phyloP scores from a whole-genome alignment of 1,284 basidiomycete species.

The Blastosporella zonata region DNA sequence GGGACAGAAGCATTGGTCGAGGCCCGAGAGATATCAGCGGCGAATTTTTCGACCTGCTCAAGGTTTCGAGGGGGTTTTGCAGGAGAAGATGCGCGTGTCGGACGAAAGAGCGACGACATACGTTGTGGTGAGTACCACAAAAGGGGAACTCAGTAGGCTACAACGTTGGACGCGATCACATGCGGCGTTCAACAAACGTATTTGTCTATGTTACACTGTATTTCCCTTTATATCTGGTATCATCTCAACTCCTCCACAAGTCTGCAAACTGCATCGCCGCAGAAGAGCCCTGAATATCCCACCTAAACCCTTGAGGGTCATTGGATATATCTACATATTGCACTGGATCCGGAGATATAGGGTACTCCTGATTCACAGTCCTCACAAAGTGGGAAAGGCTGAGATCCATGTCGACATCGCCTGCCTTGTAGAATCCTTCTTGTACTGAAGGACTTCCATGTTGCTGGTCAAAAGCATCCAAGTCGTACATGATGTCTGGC shows the following conservation, averaged over 20 bases:
- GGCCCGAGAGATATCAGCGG: conserved; percentile 44
- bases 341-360: conserved; percentile 9
- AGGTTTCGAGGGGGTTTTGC: conserved; percentile 20
- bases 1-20: conserved; percentile 42
- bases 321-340: conserved; percentile 5
- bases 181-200: conserved; percentile 7
- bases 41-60: conserved; percentile 20
- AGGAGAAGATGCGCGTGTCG: conserved; percentile 36
- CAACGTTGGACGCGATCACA: neutral
- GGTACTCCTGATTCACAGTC: conserved; percentile 29
- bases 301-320: conserved; percentile 3
- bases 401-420: conserved; percentile 39
- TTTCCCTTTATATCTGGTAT: neutral
- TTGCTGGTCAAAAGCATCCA: conserved; percentile 13
- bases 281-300: conserved; percentile 8
- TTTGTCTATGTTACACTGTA: conserved; percentile 8
- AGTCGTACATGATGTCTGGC: conserved; percentile 34
- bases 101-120: conserved; percentile 30
- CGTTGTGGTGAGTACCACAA: neutral
- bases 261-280: conserved; percentile 12
- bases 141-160: neutral
- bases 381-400: conserved; percentile 40
- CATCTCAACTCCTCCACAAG: conserved; percentile 14
- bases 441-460: conserved; percentile 17
- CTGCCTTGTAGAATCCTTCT: conserved; percentile 23